phyloP scores from a whole-genome alignment of 2,329 filamentous ascomycete species.

The Aspergillus glaucus region DNA sequence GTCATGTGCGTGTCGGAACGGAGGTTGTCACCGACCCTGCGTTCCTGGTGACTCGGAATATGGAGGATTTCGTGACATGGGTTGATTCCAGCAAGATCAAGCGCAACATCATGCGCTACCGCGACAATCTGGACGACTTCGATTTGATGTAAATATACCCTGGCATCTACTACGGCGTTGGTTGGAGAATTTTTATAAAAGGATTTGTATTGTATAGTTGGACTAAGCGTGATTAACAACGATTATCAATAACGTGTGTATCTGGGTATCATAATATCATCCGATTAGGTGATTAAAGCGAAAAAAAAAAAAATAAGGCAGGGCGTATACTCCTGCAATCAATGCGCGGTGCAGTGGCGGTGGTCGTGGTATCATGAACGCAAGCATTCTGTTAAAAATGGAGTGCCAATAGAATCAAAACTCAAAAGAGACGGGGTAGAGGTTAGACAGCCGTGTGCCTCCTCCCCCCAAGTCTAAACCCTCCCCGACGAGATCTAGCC shows the following conservation, averaged over 20 bases:
- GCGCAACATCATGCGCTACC: constrained; percentile 89
- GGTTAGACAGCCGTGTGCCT: not conserved
- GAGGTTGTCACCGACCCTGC: constrained; percentile 86
- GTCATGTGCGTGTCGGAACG: constrained; percentile 84
- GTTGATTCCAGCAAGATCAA: constrained; percentile 95
- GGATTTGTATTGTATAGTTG: too few relatives aligned
- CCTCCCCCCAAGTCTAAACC: not conserved
- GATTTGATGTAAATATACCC: constrained; percentile 62
- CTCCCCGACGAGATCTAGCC: not conserved
- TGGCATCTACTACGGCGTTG: not conserved
- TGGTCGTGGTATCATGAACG: too few relatives aligned
- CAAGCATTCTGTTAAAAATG: too few relatives aligned
- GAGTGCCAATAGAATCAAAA: too few relatives aligned
- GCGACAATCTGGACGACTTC: constrained; percentile 92
- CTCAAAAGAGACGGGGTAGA: too few relatives aligned
- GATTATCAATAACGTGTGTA: too few relatives aligned
- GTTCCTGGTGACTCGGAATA: constrained; percentile 77
- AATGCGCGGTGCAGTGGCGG: too few relatives aligned
- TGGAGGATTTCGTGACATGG: constrained; percentile 98
- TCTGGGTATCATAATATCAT: too few relatives aligned
- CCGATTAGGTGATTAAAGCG: too few relatives aligned
- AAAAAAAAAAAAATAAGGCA: too few relatives aligned
- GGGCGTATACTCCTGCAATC: too few relatives aligned
- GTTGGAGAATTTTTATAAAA: not conserved
- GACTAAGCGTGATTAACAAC: too few relatives aligned